Percentiles rank a stretch among this genome's conserved stretches.
Evolutionary conservation across 768 basidiomycete species (phyloP).

Genomic region (Mycena sanguinolenta): DNA sequence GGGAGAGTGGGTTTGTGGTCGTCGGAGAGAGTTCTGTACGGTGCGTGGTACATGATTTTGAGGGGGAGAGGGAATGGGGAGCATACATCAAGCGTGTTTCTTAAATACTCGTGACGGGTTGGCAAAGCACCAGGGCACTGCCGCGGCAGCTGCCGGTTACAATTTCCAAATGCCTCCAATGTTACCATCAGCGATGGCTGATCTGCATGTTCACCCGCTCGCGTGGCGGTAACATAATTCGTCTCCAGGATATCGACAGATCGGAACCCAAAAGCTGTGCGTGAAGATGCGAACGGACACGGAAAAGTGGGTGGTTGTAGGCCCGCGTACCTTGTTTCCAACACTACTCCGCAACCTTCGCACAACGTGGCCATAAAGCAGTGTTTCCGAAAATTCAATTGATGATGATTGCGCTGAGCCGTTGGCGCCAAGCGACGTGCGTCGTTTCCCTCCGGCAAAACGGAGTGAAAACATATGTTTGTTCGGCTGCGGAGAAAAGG

Average conservation of each 20-base stretch:
- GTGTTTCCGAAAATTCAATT: conserved; percentile 8
- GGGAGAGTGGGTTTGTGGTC: conserved; percentile 40
- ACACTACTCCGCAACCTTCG: conserved; percentile 8
- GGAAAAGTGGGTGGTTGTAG: not conserved
- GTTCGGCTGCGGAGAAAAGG: not conserved
- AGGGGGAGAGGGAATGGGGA: not conserved
- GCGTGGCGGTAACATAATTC: conserved; percentile 6
- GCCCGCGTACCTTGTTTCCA: conserved; percentile 26
- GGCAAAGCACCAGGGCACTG: conserved; percentile 25
- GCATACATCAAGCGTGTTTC: not conserved
- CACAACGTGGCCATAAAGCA: conserved; percentile 17
- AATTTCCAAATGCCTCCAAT: conserved; percentile 5
- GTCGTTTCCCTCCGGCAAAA: not conserved
- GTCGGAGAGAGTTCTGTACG: conserved; percentile 24
- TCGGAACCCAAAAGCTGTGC: conserved; percentile 8
- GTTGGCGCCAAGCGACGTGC: not conserved
- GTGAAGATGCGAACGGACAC: no score
- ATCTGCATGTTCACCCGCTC: not conserved
- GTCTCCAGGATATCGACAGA: conserved; percentile 15
- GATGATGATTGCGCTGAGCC: conserved; percentile 15
- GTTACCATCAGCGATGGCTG: conserved; percentile 15
- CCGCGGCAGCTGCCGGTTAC: conserved; percentile 11
- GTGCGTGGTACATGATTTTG: conserved; percentile 30
- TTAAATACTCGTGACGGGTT: conserved; percentile 22
- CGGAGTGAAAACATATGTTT: not conserved